Evolutionary conservation across 345 rosid species (phyloP).

Genomic region (Turnera subulata): DNA sequence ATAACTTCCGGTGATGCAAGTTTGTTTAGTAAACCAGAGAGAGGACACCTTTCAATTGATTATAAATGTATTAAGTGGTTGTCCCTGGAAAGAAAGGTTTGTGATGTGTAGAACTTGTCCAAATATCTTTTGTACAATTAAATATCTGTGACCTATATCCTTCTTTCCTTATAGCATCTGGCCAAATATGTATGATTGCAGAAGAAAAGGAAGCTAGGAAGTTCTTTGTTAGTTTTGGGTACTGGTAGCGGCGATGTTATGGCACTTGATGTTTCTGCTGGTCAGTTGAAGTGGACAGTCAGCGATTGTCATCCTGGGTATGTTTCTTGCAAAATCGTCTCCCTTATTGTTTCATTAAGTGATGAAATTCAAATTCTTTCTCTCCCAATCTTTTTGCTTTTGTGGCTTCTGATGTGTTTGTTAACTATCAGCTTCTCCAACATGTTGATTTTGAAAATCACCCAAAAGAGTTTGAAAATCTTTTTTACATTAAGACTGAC

Average conservation of each 20-base stretch:
- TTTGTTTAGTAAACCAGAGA: constrained; percentile 35
- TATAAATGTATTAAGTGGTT: constrained; percentile 85
- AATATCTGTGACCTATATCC: neutral
- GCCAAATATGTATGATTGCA: constrained; percentile 26
- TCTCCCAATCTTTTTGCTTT: no score
- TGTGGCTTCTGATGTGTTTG: no score
- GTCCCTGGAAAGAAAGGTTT: constrained; percentile 57
- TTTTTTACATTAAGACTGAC: neutral
- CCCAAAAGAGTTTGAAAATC: neutral
- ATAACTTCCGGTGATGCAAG: constrained; percentile 43
- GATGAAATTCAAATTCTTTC: no score
- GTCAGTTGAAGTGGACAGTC: constrained; percentile 82
- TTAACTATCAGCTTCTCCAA: no score
- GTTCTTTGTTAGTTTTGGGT: constrained; percentile 66
- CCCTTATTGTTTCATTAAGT: neutral
- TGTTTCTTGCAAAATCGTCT: constrained; percentile 16
- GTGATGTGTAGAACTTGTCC: neutral
- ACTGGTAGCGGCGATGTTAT: constrained; percentile 89
- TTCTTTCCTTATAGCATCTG: constrained; percentile 1
- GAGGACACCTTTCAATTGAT: constrained; percentile 68
- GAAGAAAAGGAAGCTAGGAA: constrained; percentile 74
- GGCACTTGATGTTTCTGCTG: constrained; percentile 90
- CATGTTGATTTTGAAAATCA: no score
- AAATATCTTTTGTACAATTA: neutral
- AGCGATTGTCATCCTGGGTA: constrained; percentile 97